A percentile compares a stretch with the other conserved stretches of the same genome.
phyloP scores from a whole-genome alignment of 2,329 filamentous ascomycete species.

The Hypocrella siamensis region DNA sequence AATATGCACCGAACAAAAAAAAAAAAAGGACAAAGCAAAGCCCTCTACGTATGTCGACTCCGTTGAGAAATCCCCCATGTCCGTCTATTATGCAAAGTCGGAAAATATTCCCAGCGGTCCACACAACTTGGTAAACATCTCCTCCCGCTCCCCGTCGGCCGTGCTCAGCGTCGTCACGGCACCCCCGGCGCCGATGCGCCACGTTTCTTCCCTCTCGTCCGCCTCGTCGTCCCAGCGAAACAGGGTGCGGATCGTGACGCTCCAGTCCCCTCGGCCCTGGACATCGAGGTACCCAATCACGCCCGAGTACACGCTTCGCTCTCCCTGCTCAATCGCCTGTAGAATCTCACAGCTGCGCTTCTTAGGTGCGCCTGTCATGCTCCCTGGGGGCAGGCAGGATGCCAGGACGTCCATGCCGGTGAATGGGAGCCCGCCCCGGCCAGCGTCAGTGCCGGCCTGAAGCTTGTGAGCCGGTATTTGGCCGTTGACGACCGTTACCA shows the following conservation, averaged over 20 bases:
- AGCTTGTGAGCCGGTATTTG: slow-evolving; percentile 24
- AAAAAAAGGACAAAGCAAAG: not conserved
- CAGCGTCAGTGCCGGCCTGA: slow-evolving; percentile 5
- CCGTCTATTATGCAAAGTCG: slow-evolving; percentile 10
- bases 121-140: slow-evolving; percentile 69
- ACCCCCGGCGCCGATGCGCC: slow-evolving; percentile 80
- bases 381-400: slow-evolving; percentile 69
- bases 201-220: slow-evolving; percentile 35
- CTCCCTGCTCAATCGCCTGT: slow-evolving; percentile 45
- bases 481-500: slow-evolving; percentile 77
- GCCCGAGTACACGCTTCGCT: slow-evolving; percentile 71
- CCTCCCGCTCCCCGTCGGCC: slow-evolving; percentile 66
- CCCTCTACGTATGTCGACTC: not conserved
- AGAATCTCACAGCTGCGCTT: slow-evolving; percentile 81
- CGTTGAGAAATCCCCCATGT: not conserved
- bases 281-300: slow-evolving; percentile 84
- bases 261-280: slow-evolving; percentile 75
- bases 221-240: slow-evolving; percentile 54
- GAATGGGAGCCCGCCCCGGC: slow-evolving; percentile 12
- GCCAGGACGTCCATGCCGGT: slow-evolving; percentile 64
- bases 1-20: too few relatives aligned
- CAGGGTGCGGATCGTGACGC: slow-evolving; percentile 74
- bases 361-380: slow-evolving; percentile 95
- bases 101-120: slow-evolving; percentile 37
- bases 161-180: slow-evolving; percentile 79